Base-by-base conservation (phyloP, 2,329 filamentous ascomycete species). In the Aureobasidium mangrovei region DNA sequence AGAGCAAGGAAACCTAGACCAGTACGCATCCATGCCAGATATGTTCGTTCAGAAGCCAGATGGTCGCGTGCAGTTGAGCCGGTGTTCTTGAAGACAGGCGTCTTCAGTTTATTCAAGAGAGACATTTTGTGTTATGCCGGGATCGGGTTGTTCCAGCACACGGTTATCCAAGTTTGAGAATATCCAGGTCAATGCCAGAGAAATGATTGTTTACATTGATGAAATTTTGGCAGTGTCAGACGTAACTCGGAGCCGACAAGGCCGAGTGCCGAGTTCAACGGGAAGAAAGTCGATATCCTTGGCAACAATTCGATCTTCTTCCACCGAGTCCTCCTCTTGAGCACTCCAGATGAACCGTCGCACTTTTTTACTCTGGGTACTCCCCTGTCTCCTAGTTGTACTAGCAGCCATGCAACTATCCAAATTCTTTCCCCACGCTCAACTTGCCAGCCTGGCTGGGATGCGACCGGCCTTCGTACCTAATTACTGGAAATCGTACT, bases 1-100 rank as follows among this genome's bases (percentile, higher is more conserved):
- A 79, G 68, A 1, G 75, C 75, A 36, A 77, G 70, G 63, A 78
- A 78, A 4, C 75, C 76, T 4, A 78, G 70, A 0, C 75, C 75
- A 3, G 74, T 77, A 8, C 76, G 70, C 8, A 74, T 72, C 77
- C 75, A 79, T 31, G 75, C 73, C 24, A 79, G 70, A 60, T 77
- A 77, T 2, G 74, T 80, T 8, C 76, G 72, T 61, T 80, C 77
- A 42, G 73, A 74, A 24, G 77, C 77, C 33, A 79, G 74, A 56
- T 79, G 74, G 60, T 80, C 77, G 40, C 75, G 72, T 7, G 76
- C 75, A 29, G 74, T 68, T 9, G 71, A 75, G 54, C 75, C 75
- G 7, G 72, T 75, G 64, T 78, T 77, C 54, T 71, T 66, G 61
- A 65, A 56, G 10, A 56, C 41, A 8, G 54, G 54, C 4, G 47